Conservation (phyloP, 169 alveolate genomes). For the Babesia caballi region DNA sequence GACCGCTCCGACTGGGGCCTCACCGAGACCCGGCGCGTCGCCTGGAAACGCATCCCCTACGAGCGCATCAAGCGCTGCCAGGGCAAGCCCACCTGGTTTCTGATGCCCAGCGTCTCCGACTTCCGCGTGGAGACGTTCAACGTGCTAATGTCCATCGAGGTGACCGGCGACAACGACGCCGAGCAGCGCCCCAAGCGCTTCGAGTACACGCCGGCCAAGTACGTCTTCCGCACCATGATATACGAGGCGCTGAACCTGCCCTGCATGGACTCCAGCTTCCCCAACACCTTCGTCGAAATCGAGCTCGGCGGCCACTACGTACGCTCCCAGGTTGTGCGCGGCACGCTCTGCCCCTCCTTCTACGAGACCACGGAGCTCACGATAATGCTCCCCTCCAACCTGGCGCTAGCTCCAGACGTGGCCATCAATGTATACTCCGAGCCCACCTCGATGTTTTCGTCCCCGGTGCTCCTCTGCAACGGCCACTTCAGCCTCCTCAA, state of each 20-base stretch:
- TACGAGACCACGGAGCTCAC: slow-evolving; percentile 85
- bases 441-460: slow-evolving; percentile 62
- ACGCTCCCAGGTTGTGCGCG: slow-evolving; percentile 74
- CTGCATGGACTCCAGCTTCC: slow-evolving; percentile 76
- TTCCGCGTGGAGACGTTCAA: slow-evolving; percentile 51
- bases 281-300: slow-evolving; percentile 69
- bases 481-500: slow-evolving; percentile 75
- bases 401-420: slow-evolving; percentile 84
- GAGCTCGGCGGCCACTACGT: slow-evolving; percentile 82
- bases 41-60: slow-evolving; percentile 80
- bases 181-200: slow-evolving; percentile 77
- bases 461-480: slow-evolving; percentile 66
- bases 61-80: slow-evolving; percentile 58
- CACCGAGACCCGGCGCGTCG: slow-evolving; percentile 51
- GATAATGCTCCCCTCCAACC: slow-evolving; percentile 81
- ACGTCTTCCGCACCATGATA: slow-evolving; percentile 79
- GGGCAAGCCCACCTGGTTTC: slow-evolving; percentile 84
- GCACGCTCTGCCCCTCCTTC: slow-evolving; percentile 82
- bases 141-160: slow-evolving; percentile 62
- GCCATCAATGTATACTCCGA: slow-evolving; percentile 74
- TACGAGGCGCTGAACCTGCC: slow-evolving; percentile 86
- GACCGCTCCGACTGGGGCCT: slow-evolving; percentile 29
- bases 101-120: slow-evolving; percentile 52
- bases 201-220: slow-evolving; percentile 75
- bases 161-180: slow-evolving; percentile 33